Conservation (phyloP, 306 rosid genomes). For the Urtica urens region DNA sequence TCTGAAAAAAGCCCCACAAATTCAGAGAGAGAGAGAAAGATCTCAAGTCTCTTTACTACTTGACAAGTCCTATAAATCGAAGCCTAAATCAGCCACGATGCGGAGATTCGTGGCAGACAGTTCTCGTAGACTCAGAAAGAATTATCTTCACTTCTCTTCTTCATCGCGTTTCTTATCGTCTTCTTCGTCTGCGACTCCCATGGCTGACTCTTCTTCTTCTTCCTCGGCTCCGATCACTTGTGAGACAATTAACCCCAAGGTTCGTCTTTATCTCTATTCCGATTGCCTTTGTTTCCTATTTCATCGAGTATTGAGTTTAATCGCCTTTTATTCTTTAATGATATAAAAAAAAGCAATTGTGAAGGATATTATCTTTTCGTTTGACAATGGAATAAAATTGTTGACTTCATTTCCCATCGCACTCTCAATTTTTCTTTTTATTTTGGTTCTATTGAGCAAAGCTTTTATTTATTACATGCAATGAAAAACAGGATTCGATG, state of each 20-base stretch:
- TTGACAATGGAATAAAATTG: no score
- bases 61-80: not conserved
- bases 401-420: not conserved
- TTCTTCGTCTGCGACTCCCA: slow-evolving; percentile 17
- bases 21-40: not conserved
- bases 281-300: not conserved
- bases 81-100: slow-evolving; percentile 35
- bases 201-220: slow-evolving; percentile 27
- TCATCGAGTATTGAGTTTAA: no score
- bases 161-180: slow-evolving; percentile 13
- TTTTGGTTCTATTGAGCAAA: no score
- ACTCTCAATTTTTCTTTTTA: not conserved
- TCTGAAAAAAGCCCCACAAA: not conserved
- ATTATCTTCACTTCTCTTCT: slow-evolving; percentile 15
- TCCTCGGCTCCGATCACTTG: slow-evolving; percentile 29
- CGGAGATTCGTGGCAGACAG: slow-evolving; percentile 55
- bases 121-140: slow-evolving; percentile 17
- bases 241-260: slow-evolving; percentile 71
- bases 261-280: not conserved
- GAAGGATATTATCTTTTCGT: no score
- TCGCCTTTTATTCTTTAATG: no score
- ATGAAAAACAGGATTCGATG: no score
- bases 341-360: no score
- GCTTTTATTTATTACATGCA: no score
- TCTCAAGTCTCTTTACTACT: not conserved